These are phyloP conservation scores for Rhizophagus clarus DNA, from an alignment of 192 early-diverging fungal genomes.

Conservation along the genomic window DNA sequence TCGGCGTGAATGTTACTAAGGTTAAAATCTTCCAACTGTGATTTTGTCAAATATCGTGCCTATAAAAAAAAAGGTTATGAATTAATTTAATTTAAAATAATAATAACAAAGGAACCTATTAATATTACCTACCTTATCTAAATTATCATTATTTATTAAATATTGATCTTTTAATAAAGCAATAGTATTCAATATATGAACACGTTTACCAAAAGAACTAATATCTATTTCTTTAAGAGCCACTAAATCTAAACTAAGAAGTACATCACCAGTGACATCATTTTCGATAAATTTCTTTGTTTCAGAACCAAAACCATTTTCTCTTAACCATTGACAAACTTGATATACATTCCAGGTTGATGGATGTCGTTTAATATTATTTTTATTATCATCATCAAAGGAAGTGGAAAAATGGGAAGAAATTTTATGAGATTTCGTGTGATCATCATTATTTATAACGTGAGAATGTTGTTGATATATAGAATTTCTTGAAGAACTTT, in stretches of 20 bases:
- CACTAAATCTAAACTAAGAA: constrained; percentile 62
- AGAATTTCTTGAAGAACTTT: background rate
- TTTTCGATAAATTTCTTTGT: constrained; percentile 57
- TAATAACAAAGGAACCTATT: background rate
- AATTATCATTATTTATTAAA: background rate
- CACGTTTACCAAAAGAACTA: constrained; percentile 61
- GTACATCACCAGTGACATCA: constrained; percentile 67
- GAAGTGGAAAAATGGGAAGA: too few species aligned
- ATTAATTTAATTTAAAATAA: too few species aligned
- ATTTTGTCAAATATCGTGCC: too few species aligned
- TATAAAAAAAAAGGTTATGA: too few species aligned
- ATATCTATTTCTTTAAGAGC: constrained; percentile 70
- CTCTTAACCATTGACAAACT: constrained; percentile 61
- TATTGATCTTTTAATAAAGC: constrained; percentile 42
- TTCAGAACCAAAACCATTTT: constrained; percentile 52
- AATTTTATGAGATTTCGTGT: too few species aligned
- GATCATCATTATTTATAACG: too few species aligned
- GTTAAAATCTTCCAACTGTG: background rate
- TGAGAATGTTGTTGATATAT: too few species aligned
- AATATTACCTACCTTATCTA: background rate
- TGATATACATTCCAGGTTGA: constrained; percentile 56
- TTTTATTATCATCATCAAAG: background rate
- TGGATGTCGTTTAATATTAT: constrained; percentile 41
- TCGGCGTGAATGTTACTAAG: background rate
- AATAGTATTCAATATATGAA: constrained; percentile 69